Conservation (phyloP, 352 stramenopile species). For the Globisporangium nunn region DNA sequence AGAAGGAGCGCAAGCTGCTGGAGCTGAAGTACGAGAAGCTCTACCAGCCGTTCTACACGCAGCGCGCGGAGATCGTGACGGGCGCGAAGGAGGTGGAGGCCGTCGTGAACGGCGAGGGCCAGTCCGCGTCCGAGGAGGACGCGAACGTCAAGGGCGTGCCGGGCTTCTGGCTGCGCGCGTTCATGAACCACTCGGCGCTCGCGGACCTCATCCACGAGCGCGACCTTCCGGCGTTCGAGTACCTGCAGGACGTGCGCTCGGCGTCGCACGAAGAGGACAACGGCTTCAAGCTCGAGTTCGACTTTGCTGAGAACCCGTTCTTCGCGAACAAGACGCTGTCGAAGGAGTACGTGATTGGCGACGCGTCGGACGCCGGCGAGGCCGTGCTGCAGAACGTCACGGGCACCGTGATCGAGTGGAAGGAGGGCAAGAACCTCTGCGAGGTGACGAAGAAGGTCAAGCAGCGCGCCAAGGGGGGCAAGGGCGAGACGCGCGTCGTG, state of each 20-base stretch:
- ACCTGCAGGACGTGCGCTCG: conserved; percentile 66
- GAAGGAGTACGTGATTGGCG: conserved; percentile 85
- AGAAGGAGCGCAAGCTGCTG: conserved; percentile 76
- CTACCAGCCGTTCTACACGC: conserved; percentile 75
- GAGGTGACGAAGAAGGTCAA: conserved; percentile 86
- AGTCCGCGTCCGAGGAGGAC: conserved; percentile 21
- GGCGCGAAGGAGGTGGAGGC: conserved; percentile 71
- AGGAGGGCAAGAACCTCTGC: conserved; percentile 76
- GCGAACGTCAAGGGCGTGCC: conserved; percentile 69
- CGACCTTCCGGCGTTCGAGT: conserved; percentile 74
- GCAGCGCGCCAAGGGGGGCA: conserved; percentile 74
- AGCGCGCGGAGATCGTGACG: conserved; percentile 70
- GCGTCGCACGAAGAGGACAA: conserved; percentile 76
- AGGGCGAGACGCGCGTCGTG: conserved; percentile 68
- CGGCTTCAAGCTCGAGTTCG: conserved; percentile 82
- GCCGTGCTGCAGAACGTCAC: conserved; percentile 72
- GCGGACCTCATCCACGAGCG: conserved; percentile 77
- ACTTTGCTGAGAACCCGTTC: conserved; percentile 73
- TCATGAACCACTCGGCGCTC: conserved; percentile 81
- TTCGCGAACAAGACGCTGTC: conserved; percentile 71
- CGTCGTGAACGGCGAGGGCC: conserved; percentile 34
- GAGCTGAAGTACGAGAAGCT: conserved; percentile 88
- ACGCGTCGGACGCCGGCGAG: conserved; percentile 73
- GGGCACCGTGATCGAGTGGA: conserved; percentile 75
- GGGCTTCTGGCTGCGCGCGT: conserved; percentile 80